Conservation (phyloP, 305 asterid species). For the Plantago lanceolata region DNA sequence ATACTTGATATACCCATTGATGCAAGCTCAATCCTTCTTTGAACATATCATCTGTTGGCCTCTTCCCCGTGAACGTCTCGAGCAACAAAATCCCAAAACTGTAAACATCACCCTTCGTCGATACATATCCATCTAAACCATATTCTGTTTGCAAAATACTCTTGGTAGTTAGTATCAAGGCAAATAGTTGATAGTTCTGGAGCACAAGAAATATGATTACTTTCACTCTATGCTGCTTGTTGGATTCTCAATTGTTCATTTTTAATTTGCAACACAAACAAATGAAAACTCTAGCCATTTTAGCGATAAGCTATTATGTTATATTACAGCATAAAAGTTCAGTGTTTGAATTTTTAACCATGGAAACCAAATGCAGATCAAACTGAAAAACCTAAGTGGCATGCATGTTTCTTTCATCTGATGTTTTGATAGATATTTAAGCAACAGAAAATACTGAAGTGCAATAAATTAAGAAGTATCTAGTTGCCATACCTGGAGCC, state of each 20-base stretch:
- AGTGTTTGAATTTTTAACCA: no score
- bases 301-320: no score
- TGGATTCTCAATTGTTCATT: no score
- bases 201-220: no score
- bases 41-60: no score
- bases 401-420: neutral
- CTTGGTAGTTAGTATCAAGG: neutral
- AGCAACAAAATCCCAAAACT: conserved; percentile 42
- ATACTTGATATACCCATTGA: conserved; percentile 32
- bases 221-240: no score
- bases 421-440: neutral
- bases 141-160: conserved; percentile 29
- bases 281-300: no score
- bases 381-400: no score
- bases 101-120: conserved; percentile 37
- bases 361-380: no score
- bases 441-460: neutral
- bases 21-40: conserved; percentile 34
- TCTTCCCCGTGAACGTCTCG: conserved; percentile 44
- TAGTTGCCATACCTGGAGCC: conserved; percentile 33
- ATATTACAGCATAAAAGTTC: no score
- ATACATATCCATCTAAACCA: conserved; percentile 34
- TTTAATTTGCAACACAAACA: no score
- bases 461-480: neutral
- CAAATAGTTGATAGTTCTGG: no score